Percentiles rank a stretch among this genome's conserved stretches.
Conservation (phyloP, 1,139 yeast species). For the Lodderomyces margitis region DNA sequence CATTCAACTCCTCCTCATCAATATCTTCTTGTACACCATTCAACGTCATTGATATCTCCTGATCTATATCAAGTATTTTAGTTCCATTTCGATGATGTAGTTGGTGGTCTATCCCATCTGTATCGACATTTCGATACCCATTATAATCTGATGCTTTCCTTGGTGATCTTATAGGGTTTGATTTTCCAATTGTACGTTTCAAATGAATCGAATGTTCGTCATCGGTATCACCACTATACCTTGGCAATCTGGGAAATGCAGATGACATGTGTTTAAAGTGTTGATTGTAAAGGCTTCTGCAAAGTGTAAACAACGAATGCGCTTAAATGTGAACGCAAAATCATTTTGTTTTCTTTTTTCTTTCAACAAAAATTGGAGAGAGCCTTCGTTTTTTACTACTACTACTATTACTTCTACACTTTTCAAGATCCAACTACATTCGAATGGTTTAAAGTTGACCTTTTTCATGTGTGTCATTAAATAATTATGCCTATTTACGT, state of each 20-base stretch:
- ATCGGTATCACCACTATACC: constrained; percentile 40
- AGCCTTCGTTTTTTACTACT: too few relatives aligned
- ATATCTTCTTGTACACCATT: constrained; percentile 8
- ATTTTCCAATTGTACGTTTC: constrained; percentile 37
- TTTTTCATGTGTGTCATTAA: too few relatives aligned
- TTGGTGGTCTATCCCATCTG: neutral
- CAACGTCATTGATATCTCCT: constrained; percentile 7
- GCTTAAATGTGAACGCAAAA: constrained; percentile 1
- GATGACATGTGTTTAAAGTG: neutral
- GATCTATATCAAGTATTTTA: constrained; percentile 3
- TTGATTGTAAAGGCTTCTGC: neutral
- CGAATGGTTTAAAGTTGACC: too few relatives aligned
- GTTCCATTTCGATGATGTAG: neutral
- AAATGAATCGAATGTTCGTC: constrained; percentile 46
- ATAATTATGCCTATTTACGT: too few relatives aligned
- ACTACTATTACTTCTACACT: too few relatives aligned
- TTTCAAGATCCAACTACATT: too few relatives aligned
- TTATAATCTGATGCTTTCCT: neutral
- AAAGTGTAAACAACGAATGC: neutral
- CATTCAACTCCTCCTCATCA: constrained; percentile 12
- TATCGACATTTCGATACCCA: constrained; percentile 8
- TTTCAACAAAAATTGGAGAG: neutral
- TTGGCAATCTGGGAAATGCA: constrained; percentile 27
- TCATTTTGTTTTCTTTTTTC: too few relatives aligned
- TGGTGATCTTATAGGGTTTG: constrained; percentile 29